Percentiles rank a stretch among this genome's conserved stretches.
Evolutionary conservation across 2,329 filamentous ascomycete species (phyloP).

Genomic region (Xylariaceae sp.): DNA sequence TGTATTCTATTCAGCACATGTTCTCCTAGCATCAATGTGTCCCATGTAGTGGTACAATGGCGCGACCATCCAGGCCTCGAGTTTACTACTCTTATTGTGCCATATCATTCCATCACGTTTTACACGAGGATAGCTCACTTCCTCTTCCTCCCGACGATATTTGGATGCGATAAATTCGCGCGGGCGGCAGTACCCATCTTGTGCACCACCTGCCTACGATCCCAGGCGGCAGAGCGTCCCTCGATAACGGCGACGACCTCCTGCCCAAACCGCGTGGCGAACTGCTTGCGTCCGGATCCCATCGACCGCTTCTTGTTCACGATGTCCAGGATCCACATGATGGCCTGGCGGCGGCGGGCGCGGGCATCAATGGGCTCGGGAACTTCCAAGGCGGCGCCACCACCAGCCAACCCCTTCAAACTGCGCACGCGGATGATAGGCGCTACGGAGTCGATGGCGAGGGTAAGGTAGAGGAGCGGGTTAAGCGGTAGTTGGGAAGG

Average conservation of each 20-base stretch:
- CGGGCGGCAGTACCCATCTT: conserved; percentile 80
- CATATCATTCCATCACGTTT: neutral
- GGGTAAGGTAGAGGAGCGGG: conserved; percentile 85
- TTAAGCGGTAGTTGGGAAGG: conserved; percentile 83
- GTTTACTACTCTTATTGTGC: too few relatives aligned
- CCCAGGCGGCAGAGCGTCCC: conserved; percentile 84
- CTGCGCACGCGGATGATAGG: conserved; percentile 82
- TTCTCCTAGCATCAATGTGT: too few relatives aligned
- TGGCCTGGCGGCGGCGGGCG: conserved; percentile 78
- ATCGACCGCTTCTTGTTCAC: conserved; percentile 78
- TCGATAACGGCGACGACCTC: conserved; percentile 89
- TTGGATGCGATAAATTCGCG: conserved; percentile 67
- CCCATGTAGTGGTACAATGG: too few relatives aligned
- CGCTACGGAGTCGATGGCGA: conserved; percentile 91
- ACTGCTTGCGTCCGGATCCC: conserved; percentile 73
- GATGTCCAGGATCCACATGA: conserved; percentile 88
- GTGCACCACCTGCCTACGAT: conserved; percentile 77
- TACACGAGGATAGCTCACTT: conserved; percentile 25
- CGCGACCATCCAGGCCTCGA: too few relatives aligned
- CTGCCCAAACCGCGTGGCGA: conserved; percentile 80
- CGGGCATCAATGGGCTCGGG: conserved; percentile 78
- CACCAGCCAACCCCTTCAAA: conserved; percentile 80
- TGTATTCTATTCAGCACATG: neutral
- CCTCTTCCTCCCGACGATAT: conserved; percentile 40
- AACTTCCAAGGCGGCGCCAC: conserved; percentile 82